Evolutionary conservation across 2,329 filamentous ascomycete genomes (phyloP), one percentile per base, ranked within the genome.

Genomic region (Microdochium bolleyi): DNA sequence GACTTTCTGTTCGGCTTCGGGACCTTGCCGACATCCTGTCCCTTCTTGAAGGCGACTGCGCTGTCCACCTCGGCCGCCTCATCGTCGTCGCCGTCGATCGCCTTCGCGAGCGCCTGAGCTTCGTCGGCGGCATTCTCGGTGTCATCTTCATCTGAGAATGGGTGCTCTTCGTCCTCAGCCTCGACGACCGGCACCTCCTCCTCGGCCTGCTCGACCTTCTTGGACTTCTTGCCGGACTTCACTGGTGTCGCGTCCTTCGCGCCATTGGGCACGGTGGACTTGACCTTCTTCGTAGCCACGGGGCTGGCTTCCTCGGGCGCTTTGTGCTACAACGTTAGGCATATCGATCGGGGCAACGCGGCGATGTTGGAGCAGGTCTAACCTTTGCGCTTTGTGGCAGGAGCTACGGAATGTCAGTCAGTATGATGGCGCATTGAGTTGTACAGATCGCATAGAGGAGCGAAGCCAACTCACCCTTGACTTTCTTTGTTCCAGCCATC

Each of bases 1-100:
- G 72, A 59, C 49, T 74, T 72, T 58, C 73, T 72, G 54, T 76
- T 70, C 21, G 73, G 62, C 56, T 76, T 68, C 52, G 79, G 79
- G 37, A 77, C 71, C 63, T 75, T 75, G 62, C 76, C 75, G 9
- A 79, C 71, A 46, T 75, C 73, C 58, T 77, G 73, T 16, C 75
- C 76, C n/a, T 71, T 59, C 60, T 77, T 69, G 63, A 73, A 78
- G 51, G 64, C 60, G 27, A 62, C 62, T 48, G 66, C 64, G 27
- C 61, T 63, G 52, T 71, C 65, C 5, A 62, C 65, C 19, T 63
- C 62, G 27, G 57, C 60, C 27, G 64, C 64, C 24, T 61, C 61
- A 34, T 75, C 70, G 25, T 73, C 72, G 25, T 75, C 73, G 57
- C 70, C 73, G 48, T 74, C 72, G 51, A 77, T 71, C 9, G 77